phyloP scores from a whole-genome alignment of 768 basidiomycete genomes.

The Lactarius akahatsu region DNA sequence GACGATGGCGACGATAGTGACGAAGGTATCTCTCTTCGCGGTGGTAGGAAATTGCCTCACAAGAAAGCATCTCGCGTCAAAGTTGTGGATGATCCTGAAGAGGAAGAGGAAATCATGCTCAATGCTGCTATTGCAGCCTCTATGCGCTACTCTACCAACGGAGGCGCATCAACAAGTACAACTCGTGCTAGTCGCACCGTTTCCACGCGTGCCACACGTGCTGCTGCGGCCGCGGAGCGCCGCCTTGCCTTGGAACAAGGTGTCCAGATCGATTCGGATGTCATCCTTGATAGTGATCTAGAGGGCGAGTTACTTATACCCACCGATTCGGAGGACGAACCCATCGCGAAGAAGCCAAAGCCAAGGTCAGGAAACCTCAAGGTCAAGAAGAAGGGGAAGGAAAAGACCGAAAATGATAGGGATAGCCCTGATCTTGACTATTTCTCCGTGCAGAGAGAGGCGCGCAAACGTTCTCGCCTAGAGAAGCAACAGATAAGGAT shows the following conservation, averaged over 20 bases:
- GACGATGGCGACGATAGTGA: constrained; percentile 22
- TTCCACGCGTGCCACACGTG: constrained; percentile 42
- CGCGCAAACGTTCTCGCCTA: constrained; percentile 22
- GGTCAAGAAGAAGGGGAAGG: constrained; percentile 34
- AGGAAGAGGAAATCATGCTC: constrained; percentile 46
- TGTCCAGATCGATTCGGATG: constrained; percentile 31
- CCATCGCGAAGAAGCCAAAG: constrained; percentile 31
- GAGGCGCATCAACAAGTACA: constrained; percentile 33
- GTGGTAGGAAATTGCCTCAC: constrained; percentile 8
- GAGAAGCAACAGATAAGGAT: constrained; percentile 31
- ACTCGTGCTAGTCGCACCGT: constrained; percentile 38
- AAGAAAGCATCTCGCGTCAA: constrained; percentile 3
- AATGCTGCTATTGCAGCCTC: constrained; percentile 58
- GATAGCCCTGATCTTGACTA: constrained; percentile 23
- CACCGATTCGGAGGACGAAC: constrained; percentile 15
- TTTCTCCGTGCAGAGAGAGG: constrained; percentile 14
- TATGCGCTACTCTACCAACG: constrained; percentile 34
- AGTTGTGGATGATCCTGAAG: constrained; percentile 27
- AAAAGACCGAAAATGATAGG: constrained; percentile 19
- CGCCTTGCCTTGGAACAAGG: constrained; percentile 39
- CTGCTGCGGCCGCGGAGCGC: constrained; percentile 57
- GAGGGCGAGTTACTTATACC: background rate
- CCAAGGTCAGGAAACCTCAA: constrained; percentile 40
- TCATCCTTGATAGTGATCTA: constrained; percentile 23
- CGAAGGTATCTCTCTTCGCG: constrained; percentile 6